Conservation (phyloP, 192 early-diverging fungal genomes). For the Lunasporangiospora selenospora region DNA sequence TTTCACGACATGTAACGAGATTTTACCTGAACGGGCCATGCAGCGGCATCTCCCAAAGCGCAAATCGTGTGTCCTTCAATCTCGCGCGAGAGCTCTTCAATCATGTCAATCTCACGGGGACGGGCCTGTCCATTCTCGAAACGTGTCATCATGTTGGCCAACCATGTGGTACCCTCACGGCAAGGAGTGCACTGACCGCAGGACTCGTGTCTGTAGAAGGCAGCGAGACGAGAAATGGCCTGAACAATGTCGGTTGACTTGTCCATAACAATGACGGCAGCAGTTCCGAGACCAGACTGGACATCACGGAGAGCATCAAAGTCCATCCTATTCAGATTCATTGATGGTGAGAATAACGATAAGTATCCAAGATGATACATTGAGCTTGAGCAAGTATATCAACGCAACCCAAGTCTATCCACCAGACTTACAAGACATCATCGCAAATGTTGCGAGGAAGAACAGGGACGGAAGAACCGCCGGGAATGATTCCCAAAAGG, state of each 20-base stretch:
- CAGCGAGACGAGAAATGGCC: slow-evolving; percentile 90
- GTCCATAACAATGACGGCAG: slow-evolving; percentile 98
- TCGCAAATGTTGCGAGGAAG: slow-evolving; percentile 86
- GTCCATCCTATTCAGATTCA: slow-evolving; percentile 96
- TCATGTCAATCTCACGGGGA: slow-evolving; percentile 92
- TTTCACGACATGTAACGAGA: background rate
- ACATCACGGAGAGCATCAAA: slow-evolving; percentile 97
- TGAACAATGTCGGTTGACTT: slow-evolving; percentile 95
- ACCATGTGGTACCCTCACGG: slow-evolving; percentile 95
- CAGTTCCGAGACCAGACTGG: slow-evolving; percentile 94
- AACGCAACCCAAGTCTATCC: background rate
- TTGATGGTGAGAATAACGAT: no score
- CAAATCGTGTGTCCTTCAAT: slow-evolving; percentile 99
- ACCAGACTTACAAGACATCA: slow-evolving; percentile 68
- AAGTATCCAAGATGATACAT: background rate
- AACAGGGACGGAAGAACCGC: slow-evolving; percentile 95
- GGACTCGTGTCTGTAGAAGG: slow-evolving; percentile 97
- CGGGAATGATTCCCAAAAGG: slow-evolving; percentile 95
- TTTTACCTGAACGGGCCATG: slow-evolving; percentile 86
- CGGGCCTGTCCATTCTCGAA: slow-evolving; percentile 89
- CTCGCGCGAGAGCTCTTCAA: slow-evolving; percentile 92
- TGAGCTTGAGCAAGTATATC: no score
- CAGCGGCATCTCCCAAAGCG: slow-evolving; percentile 98
- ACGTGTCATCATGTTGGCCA: slow-evolving; percentile 95
- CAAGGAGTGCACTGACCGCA: slow-evolving; percentile 99